These are phyloP conservation scores for Schizophyllum commune DNA, from an alignment of 1,284 basidiomycete species.

Conservation along the genomic window DNA sequence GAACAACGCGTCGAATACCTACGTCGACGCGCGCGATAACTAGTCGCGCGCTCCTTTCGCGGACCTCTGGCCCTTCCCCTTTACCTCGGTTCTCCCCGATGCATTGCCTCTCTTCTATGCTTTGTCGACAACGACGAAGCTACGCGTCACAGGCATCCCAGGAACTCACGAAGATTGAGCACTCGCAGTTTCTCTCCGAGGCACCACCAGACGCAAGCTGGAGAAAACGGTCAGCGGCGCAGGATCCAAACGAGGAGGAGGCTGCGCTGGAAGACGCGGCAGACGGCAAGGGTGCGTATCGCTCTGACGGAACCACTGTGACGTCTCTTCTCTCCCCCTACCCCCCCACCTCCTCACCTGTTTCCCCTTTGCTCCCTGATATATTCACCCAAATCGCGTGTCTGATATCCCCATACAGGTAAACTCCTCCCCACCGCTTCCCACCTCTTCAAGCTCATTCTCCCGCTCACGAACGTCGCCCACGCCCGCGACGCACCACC, in stretches of 20 bases:
- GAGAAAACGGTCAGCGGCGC: constrained; percentile 21
- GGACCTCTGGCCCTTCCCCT: too few relatives aligned
- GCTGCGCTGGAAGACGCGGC: constrained; percentile 24
- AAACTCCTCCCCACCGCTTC: constrained; percentile 55
- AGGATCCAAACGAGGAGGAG: constrained; percentile 17
- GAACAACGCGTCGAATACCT: too few relatives aligned
- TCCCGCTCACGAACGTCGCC: constrained; percentile 32
- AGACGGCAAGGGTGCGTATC: constrained; percentile 23
- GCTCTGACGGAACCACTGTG: not conserved
- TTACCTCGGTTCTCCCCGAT: too few relatives aligned
- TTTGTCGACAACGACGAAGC: too few relatives aligned
- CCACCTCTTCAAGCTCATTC: constrained; percentile 58
- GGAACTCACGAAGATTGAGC: constrained; percentile 19
- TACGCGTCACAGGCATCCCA: too few relatives aligned
- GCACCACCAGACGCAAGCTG: constrained; percentile 30
- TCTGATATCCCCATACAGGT: constrained; percentile 28
- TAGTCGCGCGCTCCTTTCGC: too few relatives aligned
- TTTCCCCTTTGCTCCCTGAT: too few relatives aligned
- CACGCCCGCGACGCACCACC: constrained; percentile 22
- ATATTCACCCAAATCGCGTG: too few relatives aligned
- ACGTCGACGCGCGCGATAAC: too few relatives aligned
- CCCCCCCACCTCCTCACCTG: constrained; percentile 1
- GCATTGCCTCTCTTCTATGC: too few relatives aligned
- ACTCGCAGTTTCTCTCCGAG: constrained; percentile 40
- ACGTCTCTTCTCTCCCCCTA: too few relatives aligned